phyloP scores from a whole-genome alignment of 2,329 filamentous ascomycete species.

The Sclerotinia borealis region DNA sequence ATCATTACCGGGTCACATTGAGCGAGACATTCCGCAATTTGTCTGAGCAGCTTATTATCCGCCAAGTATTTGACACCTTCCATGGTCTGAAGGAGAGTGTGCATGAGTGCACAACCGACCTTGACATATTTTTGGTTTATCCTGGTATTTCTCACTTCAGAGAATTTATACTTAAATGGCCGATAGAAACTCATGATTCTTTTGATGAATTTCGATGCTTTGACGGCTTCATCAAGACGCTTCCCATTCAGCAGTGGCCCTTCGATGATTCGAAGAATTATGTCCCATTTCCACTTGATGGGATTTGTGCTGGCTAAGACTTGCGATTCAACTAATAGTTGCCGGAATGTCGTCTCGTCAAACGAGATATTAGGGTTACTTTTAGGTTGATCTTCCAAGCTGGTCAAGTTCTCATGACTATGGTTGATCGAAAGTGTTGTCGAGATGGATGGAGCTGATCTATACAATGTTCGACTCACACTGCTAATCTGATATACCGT shows the following conservation, averaged over 20 bases:
- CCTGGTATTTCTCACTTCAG: conserved; percentile 81
- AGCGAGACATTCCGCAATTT: conserved; percentile 91
- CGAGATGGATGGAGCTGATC: conserved; percentile 53
- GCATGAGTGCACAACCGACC: conserved; percentile 81
- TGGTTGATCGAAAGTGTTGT: conserved; percentile 25
- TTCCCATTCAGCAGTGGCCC: conserved; percentile 88
- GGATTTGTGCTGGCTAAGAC: conserved; percentile 87
- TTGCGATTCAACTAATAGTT: conserved; percentile 67
- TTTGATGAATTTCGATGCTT: conserved; percentile 94
- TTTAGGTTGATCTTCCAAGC: conserved; percentile 53
- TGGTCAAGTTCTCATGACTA: conserved; percentile 40
- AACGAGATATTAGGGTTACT: conserved; percentile 43
- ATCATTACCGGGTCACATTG: conserved; percentile 76
- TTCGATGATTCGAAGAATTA: conserved; percentile 85
- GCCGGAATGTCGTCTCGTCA: conserved; percentile 58
- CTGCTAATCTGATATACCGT: conserved; percentile 98
- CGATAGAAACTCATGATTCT: conserved; percentile 90
- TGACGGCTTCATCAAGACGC: conserved; percentile 86
- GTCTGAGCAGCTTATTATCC: conserved; percentile 87
- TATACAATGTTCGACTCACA: conserved; percentile 85
- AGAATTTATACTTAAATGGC: conserved; percentile 94
- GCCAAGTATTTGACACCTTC: conserved; percentile 81
- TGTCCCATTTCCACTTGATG: conserved; percentile 95
- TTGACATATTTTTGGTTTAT: conserved; percentile 91
- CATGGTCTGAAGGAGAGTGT: conserved; percentile 75